Evolutionary conservation across 176 grass and related monocot species (phyloP).

Genomic region (Calamus simplicifolius): DNA sequence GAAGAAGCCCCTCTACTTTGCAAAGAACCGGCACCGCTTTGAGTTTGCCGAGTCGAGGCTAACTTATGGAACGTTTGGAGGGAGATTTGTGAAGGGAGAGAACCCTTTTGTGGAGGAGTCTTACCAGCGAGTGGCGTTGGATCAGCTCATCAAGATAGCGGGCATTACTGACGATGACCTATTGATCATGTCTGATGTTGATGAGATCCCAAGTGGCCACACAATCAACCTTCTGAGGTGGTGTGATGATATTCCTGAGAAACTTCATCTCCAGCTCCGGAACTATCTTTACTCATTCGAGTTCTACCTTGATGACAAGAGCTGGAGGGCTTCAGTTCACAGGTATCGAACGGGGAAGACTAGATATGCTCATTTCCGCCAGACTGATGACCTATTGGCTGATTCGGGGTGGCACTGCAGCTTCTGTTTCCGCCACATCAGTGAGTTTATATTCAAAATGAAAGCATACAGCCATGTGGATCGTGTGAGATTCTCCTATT

Average conservation of each 20-base stretch:
- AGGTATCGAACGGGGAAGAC: conserved; percentile 65
- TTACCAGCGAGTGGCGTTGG: conserved; percentile 71
- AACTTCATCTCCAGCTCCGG: conserved; percentile 67
- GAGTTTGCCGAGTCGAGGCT: conserved; percentile 63
- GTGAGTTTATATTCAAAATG: conserved; percentile 85
- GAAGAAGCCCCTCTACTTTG: conserved; percentile 62
- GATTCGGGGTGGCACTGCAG: conserved; percentile 96
- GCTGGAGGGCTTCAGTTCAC: conserved; percentile 81
- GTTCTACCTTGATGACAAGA: conserved; percentile 69
- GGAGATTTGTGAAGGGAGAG: conserved; percentile 77
- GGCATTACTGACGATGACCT: conserved; percentile 67
- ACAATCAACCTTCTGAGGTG: conserved; percentile 77
- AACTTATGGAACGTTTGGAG: conserved; percentile 72
- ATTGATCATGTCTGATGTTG: conserved; percentile 92
- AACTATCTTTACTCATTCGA: conserved; percentile 90
- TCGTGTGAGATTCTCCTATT: conserved; percentile 70
- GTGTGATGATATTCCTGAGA: conserved; percentile 65
- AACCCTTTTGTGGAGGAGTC: conserved; percentile 95
- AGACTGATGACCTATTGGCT: conserved; percentile 66
- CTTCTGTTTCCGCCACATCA: conserved; percentile 73
- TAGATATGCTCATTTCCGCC: conserved; percentile 65
- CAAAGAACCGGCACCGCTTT: conserved; percentile 43
- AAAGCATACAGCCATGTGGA: conserved; percentile 81
- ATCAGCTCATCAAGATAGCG: conserved; percentile 69
- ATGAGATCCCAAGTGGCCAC: conserved; percentile 85